Percentiles rank a stretch among this genome's conserved stretches.
Conservation (phyloP, 2,329 filamentous ascomycete genomes). For the Monosporascus sp. region DNA sequence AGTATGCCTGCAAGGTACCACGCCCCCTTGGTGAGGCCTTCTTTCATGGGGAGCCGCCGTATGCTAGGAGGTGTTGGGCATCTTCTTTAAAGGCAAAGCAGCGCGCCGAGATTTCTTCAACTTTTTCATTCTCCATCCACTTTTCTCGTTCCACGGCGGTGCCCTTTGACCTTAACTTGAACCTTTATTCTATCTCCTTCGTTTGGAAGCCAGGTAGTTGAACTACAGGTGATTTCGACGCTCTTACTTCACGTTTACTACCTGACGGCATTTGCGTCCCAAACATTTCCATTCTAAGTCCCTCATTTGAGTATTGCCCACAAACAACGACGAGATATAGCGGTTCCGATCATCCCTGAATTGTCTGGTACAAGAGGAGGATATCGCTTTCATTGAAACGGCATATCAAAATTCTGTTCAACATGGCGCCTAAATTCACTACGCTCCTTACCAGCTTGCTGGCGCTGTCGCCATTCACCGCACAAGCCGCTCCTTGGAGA, state of each 20-base stretch:
- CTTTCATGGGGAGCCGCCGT: no score
- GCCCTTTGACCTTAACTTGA: no score
- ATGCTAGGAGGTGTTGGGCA: no score
- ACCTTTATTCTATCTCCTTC: background rate
- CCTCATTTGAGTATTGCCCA: constrained; percentile 3
- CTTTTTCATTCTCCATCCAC: background rate
- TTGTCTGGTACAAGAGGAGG: constrained; percentile 21
- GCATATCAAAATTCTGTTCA: constrained; percentile 5
- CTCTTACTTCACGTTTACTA: constrained; percentile 1
- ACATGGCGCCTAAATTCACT: constrained; percentile 24
- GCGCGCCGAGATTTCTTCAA: background rate
- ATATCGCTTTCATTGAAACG: background rate
- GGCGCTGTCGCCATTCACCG: constrained; percentile 20
- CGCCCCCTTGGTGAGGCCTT: no score
- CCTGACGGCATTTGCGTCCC: constrained; percentile 5
- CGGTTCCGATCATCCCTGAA: constrained; percentile 6
- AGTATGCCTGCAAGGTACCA: background rate
- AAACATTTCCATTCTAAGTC: constrained; percentile 8
- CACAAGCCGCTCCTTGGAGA: constrained; percentile 15
- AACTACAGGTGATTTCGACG: background rate
- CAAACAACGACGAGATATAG: background rate
- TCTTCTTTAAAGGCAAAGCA: background rate
- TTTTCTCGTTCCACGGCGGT: no score
- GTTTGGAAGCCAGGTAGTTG: background rate
- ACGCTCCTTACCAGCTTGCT: constrained; percentile 22